Conservation (phyloP, 2,329 filamentous ascomycete genomes). For the Seiridium cupressi region DNA sequence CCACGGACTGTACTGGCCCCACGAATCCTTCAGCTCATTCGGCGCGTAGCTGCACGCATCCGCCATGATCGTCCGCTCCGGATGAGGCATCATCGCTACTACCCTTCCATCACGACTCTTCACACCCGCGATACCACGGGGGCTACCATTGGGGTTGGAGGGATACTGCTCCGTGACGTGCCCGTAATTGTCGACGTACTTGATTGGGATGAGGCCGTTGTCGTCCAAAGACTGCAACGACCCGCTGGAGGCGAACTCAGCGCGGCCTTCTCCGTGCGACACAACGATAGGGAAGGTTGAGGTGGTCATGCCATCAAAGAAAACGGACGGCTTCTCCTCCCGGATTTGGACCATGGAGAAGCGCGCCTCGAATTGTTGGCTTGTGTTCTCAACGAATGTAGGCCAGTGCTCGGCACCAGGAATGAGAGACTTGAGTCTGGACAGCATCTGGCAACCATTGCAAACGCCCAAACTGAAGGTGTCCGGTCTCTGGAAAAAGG, state of each 20-base stretch:
- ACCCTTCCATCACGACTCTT: slow-evolving; percentile 76
- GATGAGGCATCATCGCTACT: slow-evolving; percentile 89
- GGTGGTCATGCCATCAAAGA: slow-evolving; percentile 84
- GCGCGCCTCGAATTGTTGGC: slow-evolving; percentile 87
- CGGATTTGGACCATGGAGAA: slow-evolving; percentile 81
- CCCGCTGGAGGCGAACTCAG: slow-evolving; percentile 60
- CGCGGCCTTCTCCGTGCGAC: slow-evolving; percentile 88
- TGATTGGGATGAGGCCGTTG: slow-evolving; percentile 70
- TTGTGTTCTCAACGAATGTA: slow-evolving; percentile 79
- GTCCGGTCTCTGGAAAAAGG: slow-evolving; percentile 83
- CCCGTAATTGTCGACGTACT: slow-evolving; percentile 82
- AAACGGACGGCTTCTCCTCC: slow-evolving; percentile 69
- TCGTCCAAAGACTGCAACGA: slow-evolving; percentile 55
- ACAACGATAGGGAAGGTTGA: slow-evolving; percentile 81
- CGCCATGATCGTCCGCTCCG: slow-evolving; percentile 82
- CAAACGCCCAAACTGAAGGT: slow-evolving; percentile 94
- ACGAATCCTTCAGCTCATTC: slow-evolving; percentile 53
- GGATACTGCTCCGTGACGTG: slow-evolving; percentile 80
- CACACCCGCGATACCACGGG: slow-evolving; percentile 72
- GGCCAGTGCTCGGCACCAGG: slow-evolving; percentile 84
- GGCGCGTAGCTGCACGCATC: slow-evolving; percentile 77
- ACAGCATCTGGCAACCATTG: slow-evolving; percentile 96
- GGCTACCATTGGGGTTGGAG: slow-evolving; percentile 84
- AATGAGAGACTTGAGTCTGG: slow-evolving; percentile 78
- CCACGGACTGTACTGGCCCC: slow-evolving; percentile 86